phyloP scores from a whole-genome alignment of 768 basidiomycete genomes.

The Amyloporia xantha region DNA sequence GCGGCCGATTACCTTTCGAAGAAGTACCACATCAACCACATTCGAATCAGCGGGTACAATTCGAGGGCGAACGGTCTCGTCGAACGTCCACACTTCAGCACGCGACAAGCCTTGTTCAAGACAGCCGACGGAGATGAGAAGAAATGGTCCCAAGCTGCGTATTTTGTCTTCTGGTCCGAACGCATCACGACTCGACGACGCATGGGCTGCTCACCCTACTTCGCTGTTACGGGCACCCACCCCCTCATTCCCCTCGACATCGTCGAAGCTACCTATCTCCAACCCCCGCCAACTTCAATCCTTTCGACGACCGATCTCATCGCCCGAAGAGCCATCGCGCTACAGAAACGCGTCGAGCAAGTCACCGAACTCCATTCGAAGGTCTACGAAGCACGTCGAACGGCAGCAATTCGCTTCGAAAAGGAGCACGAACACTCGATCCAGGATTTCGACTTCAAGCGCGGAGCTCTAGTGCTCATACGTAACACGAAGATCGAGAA shows the following conservation, averaged over 20 bases:
- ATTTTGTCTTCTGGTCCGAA: constrained; percentile 32
- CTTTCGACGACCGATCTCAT: constrained; percentile 14
- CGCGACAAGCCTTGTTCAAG: constrained; percentile 18
- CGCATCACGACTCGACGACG: constrained; percentile 23
- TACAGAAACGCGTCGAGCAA: constrained; percentile 13
- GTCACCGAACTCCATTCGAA: constrained; percentile 3
- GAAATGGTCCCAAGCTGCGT: constrained; percentile 18
- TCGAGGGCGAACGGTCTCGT: constrained; percentile 20
- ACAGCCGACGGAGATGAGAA: constrained; percentile 10
- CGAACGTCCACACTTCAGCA: constrained; percentile 16
- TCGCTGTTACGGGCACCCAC: constrained; percentile 13
- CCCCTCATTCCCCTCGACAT: constrained; percentile 19
- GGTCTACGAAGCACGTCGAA: constrained; percentile 5
- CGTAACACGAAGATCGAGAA: constrained; percentile 23
- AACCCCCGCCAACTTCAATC: constrained; percentile 3
- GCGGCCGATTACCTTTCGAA: constrained; percentile 18
- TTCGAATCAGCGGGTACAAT: constrained; percentile 23
- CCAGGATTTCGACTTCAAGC: constrained; percentile 21
- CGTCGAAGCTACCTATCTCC: constrained; percentile 14
- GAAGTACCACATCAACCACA: constrained; percentile 31
- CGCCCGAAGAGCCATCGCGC: constrained; percentile 2
- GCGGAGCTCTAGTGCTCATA: constrained; percentile 24
- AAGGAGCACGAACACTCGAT: constrained; percentile 13
- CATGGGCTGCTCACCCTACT: constrained; percentile 27
- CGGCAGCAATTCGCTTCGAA: constrained; percentile 11